phyloP scores from a whole-genome alignment of 129 eudicot species.

The Tagetes erecta region DNA sequence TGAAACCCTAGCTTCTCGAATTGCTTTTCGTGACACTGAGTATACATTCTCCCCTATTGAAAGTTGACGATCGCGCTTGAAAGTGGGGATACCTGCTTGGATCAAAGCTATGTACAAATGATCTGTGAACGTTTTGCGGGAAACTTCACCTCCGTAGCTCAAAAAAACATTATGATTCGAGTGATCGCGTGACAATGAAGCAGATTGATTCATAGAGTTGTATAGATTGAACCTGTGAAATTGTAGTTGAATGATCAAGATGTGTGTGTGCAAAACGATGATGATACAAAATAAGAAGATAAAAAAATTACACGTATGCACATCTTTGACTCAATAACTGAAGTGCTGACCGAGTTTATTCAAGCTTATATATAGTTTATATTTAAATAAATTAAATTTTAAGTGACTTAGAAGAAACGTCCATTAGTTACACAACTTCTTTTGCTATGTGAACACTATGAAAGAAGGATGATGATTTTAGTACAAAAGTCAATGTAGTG shows the following conservation, averaged over 20 bases:
- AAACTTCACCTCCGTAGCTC: slow-evolving; percentile 11
- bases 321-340: no score
- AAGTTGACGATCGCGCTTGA: slow-evolving; percentile 18
- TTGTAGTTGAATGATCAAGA: background rate
- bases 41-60: slow-evolving; percentile 11
- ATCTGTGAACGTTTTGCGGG: slow-evolving; percentile 18
- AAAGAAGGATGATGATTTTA: no score
- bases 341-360: no score
- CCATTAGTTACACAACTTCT: no score
- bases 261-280: no score
- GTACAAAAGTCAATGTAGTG: no score
- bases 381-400: no score
- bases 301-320: no score
- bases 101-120: slow-evolving; percentile 16
- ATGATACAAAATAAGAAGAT: no score
- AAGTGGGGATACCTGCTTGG: slow-evolving; percentile 20
- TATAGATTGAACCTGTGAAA: background rate
- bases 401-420: no score
- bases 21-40: background rate
- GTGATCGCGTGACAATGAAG: background rate
- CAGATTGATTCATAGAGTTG: background rate
- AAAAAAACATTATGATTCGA: slow-evolving; percentile 8
- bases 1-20: slow-evolving; percentile 10
- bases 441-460: no score
- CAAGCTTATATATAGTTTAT: no score